phyloP scores from a whole-genome alignment of 2,329 filamentous ascomycete genomes.

The Aspergillus tubingensis region DNA sequence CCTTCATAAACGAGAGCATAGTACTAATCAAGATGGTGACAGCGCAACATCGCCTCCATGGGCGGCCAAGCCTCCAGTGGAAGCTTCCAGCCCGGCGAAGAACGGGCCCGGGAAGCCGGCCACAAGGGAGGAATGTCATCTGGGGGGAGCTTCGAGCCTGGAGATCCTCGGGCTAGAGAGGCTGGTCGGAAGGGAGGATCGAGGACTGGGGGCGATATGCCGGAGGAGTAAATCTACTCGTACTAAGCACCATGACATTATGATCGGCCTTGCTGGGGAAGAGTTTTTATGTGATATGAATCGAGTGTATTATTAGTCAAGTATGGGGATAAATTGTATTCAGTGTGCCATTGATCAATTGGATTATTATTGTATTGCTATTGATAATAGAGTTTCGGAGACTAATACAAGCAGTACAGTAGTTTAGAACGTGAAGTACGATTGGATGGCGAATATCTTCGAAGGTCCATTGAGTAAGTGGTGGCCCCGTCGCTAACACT shows the following conservation, averaged over 20 bases:
- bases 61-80: constrained; percentile 57
- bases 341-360: no score
- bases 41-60: constrained; percentile 58
- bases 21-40: background rate
- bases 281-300: no score
- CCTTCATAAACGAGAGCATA: no score
- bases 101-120: constrained; percentile 56
- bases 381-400: no score
- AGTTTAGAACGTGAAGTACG: no score
- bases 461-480: no score
- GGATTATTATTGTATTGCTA: no score
- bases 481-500: no score
- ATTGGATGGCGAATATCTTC: no score
- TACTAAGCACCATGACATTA: background rate
- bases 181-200: constrained; percentile 20
- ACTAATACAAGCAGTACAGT: no score
- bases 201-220: background rate
- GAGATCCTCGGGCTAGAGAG: constrained; percentile 17
- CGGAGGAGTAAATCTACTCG: background rate
- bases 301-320: no score
- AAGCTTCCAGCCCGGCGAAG: constrained; percentile 57
- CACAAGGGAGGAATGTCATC: constrained; percentile 52
- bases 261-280: background rate
- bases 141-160: constrained; percentile 21
- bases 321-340: no score